Base-by-base conservation (phyloP, 1,139 yeast species). In the Suhomyces bokatorum region DNA sequence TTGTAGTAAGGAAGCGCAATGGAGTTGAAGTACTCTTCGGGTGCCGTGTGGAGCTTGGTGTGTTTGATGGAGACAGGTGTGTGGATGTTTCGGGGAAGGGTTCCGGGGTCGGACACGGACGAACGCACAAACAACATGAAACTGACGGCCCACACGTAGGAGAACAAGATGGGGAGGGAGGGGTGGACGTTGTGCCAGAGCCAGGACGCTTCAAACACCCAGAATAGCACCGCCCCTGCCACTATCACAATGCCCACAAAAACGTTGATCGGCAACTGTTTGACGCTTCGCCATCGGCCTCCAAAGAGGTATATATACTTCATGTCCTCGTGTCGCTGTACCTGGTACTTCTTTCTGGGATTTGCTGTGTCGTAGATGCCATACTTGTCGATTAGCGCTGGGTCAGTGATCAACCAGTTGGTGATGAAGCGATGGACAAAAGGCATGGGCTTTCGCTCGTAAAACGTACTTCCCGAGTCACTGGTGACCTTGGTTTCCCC, bases 1-100 rank as follows among this genome's bases (percentile, higher is more conserved):
- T 48, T 43, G 29, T 46, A 55, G 30, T 71, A 69, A 1, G 95
- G 95, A 15, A 87, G 61, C 3, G 77, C 63, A 1, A 85, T 73
- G 27, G 72, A 64, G 56, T 76, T 80, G 56, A 74, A 75, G 60
- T 87, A 87, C 55, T 86, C 95, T 6, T 70, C 73, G 0, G 95
- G 95, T 3, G 78, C 47, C 11, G 14, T 60, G 44, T 59, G 60
- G 36, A 54, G 54, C 30, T 65, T 66, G 39, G 39, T 17, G 6
- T 44, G 43, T 20, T 13, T 27, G 5, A 33, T 39, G 12, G 45
- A 45, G 5, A 15, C 34, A 0, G 84, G 77, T 1, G 82, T 38
- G 54, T 87, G 95, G 6, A 84, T 60, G 57, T 85, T 85, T 47
- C 83, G 67, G 0, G 95, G 91, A n/a, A 85, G 58, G 1, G 75